Conservation (phyloP, 1,284 basidiomycete genomes). For the Ceratobasidium sp. region DNA sequence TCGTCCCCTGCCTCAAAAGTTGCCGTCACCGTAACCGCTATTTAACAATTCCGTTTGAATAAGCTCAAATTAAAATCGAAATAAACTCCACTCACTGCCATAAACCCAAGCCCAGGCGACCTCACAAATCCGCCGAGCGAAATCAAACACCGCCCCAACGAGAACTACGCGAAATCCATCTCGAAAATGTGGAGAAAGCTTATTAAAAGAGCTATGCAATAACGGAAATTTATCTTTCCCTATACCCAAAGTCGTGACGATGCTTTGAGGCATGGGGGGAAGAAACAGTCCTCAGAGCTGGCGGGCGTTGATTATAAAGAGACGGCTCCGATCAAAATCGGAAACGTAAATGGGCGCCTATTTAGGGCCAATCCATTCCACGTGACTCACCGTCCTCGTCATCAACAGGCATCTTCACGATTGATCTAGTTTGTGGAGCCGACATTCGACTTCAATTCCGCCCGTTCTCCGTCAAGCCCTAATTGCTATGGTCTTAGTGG, state of each 20-base stretch:
- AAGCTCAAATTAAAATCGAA: not conserved
- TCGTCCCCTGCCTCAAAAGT: conserved; percentile 29
- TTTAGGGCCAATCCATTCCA: too few relatives aligned
- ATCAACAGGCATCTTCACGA: too few relatives aligned
- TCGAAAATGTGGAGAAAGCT: conserved; percentile 8
- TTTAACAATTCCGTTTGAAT: not conserved
- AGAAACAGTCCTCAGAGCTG: not conserved
- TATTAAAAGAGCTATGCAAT: not conserved
- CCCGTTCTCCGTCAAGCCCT: too few relatives aligned
- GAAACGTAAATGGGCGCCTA: too few relatives aligned
- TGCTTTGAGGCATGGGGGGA: conserved; percentile 1
- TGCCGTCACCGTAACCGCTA: conserved; percentile 13
- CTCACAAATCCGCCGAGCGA: conserved; percentile 12
- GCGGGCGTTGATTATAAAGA: not conserved
- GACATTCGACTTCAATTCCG: too few relatives aligned
- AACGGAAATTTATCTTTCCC: not conserved
- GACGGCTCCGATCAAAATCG: too few relatives aligned
- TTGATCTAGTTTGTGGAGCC: too few relatives aligned
- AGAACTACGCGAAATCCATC: conserved; percentile 25
- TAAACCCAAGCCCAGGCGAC: conserved; percentile 11
- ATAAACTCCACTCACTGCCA: not conserved
- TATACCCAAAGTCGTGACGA: conserved; percentile 6
- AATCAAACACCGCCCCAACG: conserved; percentile 26
- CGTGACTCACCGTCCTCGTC: too few relatives aligned
- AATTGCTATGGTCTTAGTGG: too few relatives aligned